Evolutionary conservation across 2,329 filamentous ascomycete genomes (phyloP).

Genomic region (Trichoderma atrobrunneum): DNA sequence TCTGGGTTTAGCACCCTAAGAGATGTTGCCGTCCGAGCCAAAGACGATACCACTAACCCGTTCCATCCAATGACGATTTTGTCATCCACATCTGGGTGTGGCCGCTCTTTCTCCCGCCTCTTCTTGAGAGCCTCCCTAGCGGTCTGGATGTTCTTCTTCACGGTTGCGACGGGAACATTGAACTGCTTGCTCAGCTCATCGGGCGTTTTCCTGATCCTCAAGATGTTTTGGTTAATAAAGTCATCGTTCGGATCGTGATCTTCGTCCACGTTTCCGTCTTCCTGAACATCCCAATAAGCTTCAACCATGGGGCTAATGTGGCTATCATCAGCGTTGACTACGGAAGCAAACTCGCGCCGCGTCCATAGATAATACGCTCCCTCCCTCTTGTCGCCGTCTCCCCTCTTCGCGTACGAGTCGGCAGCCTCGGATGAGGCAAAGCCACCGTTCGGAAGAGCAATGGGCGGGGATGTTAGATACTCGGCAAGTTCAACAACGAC

Average conservation of each 20-base stretch:
- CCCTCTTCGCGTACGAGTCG: slow-evolving; percentile 72
- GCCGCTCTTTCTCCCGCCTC: slow-evolving; percentile 71
- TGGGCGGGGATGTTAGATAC: slow-evolving; percentile 73
- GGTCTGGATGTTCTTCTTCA: slow-evolving; percentile 62
- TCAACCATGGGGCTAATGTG: slow-evolving; percentile 72
- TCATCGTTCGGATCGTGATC: slow-evolving; percentile 88
- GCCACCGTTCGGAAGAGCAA: slow-evolving; percentile 66
- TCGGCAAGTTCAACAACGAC: slow-evolving; percentile 78
- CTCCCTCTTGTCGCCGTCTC: slow-evolving; percentile 78
- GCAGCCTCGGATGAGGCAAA: slow-evolving; percentile 90
- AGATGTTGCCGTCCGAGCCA: slow-evolving; percentile 71
- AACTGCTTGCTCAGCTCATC: slow-evolving; percentile 72
- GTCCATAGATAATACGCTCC: slow-evolving; percentile 97
- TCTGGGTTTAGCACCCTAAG: slow-evolving; percentile 59
- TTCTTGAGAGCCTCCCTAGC: slow-evolving; percentile 67
- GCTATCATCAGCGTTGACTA: slow-evolving; percentile 52
- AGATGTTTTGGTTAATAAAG: slow-evolving; percentile 89
- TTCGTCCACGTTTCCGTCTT: slow-evolving; percentile 81
- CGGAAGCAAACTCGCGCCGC: slow-evolving; percentile 74
- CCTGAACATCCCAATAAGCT: slow-evolving; percentile 77
- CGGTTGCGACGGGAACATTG: slow-evolving; percentile 65
- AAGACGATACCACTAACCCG: slow-evolving; percentile 77
- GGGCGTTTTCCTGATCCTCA: slow-evolving; percentile 67
- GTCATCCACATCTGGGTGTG: slow-evolving; percentile 75
- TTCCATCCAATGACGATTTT: slow-evolving; percentile 90